A percentile compares a stretch with the other conserved stretches of the same genome.
These are phyloP conservation scores for Millerozyma miso DNA, from an alignment of 805 yeast genomes.

Conservation along the genomic window DNA sequence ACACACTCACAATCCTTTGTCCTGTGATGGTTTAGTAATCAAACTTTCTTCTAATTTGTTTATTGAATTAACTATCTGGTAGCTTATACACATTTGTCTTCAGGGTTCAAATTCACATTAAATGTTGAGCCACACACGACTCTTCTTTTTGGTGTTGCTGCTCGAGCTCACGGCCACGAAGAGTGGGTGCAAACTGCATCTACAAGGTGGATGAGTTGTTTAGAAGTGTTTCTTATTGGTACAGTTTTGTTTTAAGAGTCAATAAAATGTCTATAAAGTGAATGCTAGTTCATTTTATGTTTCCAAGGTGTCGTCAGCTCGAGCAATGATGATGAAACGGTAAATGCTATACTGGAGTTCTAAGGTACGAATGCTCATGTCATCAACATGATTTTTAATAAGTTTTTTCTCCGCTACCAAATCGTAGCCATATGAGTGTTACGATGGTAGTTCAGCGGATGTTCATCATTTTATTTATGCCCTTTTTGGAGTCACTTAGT, in stretches of 20 bases:
- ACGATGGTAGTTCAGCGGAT: constrained; percentile 16
- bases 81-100: neutral
- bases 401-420: no score
- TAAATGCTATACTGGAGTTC: no score
- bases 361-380: no score
- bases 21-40: neutral
- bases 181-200: neutral
- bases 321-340: no score
- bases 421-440: no score
- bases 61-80: neutral
- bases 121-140: neutral
- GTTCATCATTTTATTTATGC: constrained; percentile 24
- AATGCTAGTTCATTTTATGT: neutral
- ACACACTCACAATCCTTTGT: neutral
- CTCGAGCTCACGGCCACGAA: neutral
- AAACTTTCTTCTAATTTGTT: neutral
- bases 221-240: neutral
- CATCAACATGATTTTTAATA: no score
- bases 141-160: neutral
- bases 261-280: neutral
- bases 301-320: no score
- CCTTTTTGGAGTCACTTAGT: constrained; percentile 15
- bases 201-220: neutral
- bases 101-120: neutral
- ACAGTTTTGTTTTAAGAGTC: neutral